Evolutionary conservation across 1,284 basidiomycete species (phyloP).

Genomic region (Sutorius eximius): DNA sequence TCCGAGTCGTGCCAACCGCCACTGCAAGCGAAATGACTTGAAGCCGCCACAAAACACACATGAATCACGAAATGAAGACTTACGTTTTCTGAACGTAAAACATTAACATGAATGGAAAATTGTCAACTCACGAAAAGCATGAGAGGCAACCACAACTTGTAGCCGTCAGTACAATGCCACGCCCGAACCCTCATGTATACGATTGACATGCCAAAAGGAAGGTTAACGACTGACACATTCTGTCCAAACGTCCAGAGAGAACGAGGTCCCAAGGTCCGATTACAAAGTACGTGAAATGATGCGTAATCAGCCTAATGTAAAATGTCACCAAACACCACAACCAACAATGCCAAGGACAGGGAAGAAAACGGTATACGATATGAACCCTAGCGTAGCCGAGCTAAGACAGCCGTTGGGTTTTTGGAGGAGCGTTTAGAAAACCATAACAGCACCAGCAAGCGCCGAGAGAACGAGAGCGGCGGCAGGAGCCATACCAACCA

Average conservation of each 20-base stretch:
- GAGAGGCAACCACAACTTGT: neutral
- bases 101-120: conserved; percentile 7
- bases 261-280: conserved; percentile 12
- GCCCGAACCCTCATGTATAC: neutral
- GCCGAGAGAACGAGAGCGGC: conserved; percentile 42
- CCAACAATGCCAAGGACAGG: conserved; percentile 6
- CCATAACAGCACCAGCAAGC: conserved; percentile 43
- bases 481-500: conserved; percentile 32
- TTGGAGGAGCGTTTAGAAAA: conserved; percentile 35
- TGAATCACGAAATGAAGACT: neutral
- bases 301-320: conserved; percentile 16
- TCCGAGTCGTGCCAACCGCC: neutral
- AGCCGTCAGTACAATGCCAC: neutral
- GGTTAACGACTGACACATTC: conserved; percentile 4
- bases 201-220: neutral
- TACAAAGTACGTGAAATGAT: conserved; percentile 10
- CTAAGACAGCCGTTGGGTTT: neutral
- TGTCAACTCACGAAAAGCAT: conserved; percentile 1
- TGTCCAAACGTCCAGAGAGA: conserved; percentile 18
- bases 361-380: conserved; percentile 19
- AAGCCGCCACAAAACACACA: neutral
- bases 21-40: neutral
- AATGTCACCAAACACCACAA: conserved; percentile 12
- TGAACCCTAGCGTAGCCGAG: neutral
- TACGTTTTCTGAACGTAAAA: neutral